Evolutionary conservation across 768 basidiomycete species (phyloP), one percentile per base, ranked within the genome.

Genomic region (Suillus alpinus): DNA sequence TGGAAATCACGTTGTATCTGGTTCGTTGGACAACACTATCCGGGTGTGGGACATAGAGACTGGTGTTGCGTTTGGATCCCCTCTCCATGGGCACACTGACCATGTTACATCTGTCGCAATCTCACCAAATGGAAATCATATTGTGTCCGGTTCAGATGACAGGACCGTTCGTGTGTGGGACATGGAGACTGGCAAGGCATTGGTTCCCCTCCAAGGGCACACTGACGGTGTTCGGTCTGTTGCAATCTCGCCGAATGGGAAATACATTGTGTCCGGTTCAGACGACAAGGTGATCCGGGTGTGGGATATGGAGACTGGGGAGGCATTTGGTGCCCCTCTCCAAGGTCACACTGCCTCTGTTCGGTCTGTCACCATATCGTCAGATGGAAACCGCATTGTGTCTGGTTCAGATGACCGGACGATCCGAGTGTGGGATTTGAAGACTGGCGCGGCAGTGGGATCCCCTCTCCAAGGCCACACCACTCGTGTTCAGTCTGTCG

Each of bases 1-100:
- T 16, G 72, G 73, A 6, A 62, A 23, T 39, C 61, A 58, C 43
- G 62, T 75, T 40, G 62, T 68, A 6, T 72, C 73, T 0, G 70
- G 74, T 0, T 39, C 14, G 16, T 2, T 4, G 14, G 37, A 39
- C 13, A 4, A 5, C 4, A 39, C 37, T 0, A 16, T 53, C 9
- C 53, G 18, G 34, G 53, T 55, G 18, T 55, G 53, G 18, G 53
- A 39, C 23, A 26, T 40, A 12, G 20, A 56, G 8, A 39, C 53
- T 26, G 36, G 53, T 16, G 20, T 20, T 26, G 26, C n/a, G 8
- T 23, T 39, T 4, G 16, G 20, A 1, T 0, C 34, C 12, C 34
- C 6, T 8, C 53, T 56, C n/a, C 53, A 6, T 39, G 53, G 34
- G 1, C 53, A 56, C 36, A 56, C 36, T 14, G 0, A 1, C 6